These are phyloP conservation scores for Alternaria sp. DNA, from an alignment of 2,329 filamentous ascomycete species.

Conservation along the genomic window DNA sequence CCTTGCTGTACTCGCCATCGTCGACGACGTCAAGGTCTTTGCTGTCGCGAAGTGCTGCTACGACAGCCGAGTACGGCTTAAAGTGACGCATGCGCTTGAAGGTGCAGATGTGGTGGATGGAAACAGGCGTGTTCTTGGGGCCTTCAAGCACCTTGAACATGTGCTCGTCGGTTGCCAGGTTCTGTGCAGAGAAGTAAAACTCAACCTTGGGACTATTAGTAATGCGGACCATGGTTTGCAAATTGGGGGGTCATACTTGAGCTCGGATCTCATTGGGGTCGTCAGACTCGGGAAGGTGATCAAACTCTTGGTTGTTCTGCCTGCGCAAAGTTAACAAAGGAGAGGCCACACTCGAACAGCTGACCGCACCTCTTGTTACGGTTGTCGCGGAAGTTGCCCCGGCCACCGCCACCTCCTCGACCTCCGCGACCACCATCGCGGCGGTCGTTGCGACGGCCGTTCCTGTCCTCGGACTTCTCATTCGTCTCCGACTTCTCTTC, in stretches of 20 bases:
- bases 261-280: constrained; percentile 83
- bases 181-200: constrained; percentile 94
- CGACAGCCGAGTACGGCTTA: constrained; percentile 83
- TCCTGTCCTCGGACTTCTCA: constrained; percentile 25
- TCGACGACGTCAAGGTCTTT: constrained; percentile 76
- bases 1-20: constrained; percentile 67
- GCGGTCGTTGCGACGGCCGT: constrained; percentile 24
- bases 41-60: constrained; percentile 83
- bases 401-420: constrained; percentile 27
- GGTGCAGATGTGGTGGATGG: constrained; percentile 77
- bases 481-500: constrained; percentile 34
- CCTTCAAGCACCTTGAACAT: constrained; percentile 82
- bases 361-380: constrained; percentile 28
- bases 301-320: constrained; percentile 46
- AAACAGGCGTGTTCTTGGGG: constrained; percentile 79
- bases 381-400: constrained; percentile 32
- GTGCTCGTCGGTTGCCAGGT: constrained; percentile 88
- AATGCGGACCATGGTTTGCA: neutral
- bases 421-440: constrained; percentile 21
- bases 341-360: too few species aligned
- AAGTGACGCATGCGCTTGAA: constrained; percentile 98
- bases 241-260: constrained; percentile 65
- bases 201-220: constrained; percentile 71
- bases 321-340: constrained; percentile 24
- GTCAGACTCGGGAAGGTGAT: constrained; percentile 71